phyloP scores from a whole-genome alignment of 1,139 yeast genomes.

The Candida sanyaensis region DNA sequence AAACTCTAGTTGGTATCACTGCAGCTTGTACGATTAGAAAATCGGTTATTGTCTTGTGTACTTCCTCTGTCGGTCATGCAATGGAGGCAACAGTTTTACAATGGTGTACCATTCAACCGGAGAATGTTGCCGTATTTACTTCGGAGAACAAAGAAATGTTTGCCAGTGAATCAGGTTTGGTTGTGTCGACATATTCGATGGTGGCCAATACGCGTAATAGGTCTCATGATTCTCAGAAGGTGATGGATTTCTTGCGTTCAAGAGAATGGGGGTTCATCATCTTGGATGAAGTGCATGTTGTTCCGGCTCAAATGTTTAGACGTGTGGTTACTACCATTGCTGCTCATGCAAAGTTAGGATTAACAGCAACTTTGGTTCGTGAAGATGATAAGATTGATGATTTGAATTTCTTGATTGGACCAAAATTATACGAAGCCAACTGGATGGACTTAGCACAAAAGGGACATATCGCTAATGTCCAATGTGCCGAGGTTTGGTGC shows the following conservation, averaged over 20 bases:
- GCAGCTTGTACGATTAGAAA: constrained; percentile 98
- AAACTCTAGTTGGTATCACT: constrained; percentile 95
- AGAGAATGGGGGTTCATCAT: constrained; percentile 99
- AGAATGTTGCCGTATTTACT: constrained; percentile 94
- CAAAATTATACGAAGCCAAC: constrained; percentile 95
- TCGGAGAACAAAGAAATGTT: constrained; percentile 97
- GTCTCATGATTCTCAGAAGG: constrained; percentile 97
- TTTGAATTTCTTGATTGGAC: constrained; percentile 96
- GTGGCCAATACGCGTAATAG: constrained; percentile 97
- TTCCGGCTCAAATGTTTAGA: constrained; percentile 99
- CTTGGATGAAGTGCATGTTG: constrained; percentile 97
- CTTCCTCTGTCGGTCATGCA: constrained; percentile 98
- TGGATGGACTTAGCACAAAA: constrained; percentile 99
- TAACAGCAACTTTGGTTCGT: constrained; percentile 96
- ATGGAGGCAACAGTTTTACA: constrained; percentile 98
- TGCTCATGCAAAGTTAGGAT: constrained; percentile 95
- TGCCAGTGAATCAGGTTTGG: constrained; percentile 92
- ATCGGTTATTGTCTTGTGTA: constrained; percentile 92
- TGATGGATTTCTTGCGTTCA: constrained; percentile 94
- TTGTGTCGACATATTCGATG: constrained; percentile 97
- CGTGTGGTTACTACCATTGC: constrained; percentile 97
- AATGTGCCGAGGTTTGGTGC: constrained; percentile 99
- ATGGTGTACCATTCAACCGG: constrained; percentile 99
- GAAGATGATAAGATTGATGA: constrained; percentile 99
- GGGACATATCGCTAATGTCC: constrained; percentile 98